Percentiles rank a stretch among this genome's conserved stretches.
Conservation (phyloP, 2,329 filamentous ascomycete genomes). For the Penicillium sp. region DNA sequence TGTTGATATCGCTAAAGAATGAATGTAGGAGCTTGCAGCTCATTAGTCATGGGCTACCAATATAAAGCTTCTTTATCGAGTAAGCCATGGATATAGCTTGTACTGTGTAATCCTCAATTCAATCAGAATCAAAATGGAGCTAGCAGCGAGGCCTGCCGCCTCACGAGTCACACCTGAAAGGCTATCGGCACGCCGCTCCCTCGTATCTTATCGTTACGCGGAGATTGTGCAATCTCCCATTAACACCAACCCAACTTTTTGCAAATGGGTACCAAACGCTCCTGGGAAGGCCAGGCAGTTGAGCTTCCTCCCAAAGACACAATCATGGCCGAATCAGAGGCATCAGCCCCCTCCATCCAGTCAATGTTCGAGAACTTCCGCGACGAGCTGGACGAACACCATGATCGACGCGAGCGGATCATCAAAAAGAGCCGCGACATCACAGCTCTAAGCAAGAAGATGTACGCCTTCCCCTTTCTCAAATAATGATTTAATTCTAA, state of each 20-base stretch:
- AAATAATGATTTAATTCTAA: neutral
- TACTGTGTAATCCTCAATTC: too few relatives aligned
- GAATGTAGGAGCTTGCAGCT: neutral
- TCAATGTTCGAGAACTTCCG: constrained; percentile 83
- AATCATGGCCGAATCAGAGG: constrained; percentile 16
- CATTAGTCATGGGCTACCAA: neutral
- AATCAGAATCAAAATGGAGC: too few relatives aligned
- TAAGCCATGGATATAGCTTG: neutral
- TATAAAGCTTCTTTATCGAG: too few relatives aligned
- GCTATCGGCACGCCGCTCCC: too few relatives aligned
- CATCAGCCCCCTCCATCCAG: constrained; percentile 44
- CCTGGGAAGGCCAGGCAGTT: constrained; percentile 37
- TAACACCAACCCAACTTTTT: constrained; percentile 5
- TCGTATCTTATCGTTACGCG: constrained; percentile 9
- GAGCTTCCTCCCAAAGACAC: constrained; percentile 12
- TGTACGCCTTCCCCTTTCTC: constrained; percentile 54
- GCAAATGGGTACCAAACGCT: constrained; percentile 38
- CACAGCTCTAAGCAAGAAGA: constrained; percentile 93
- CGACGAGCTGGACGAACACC: constrained; percentile 85
- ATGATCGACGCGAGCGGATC: constrained; percentile 84
- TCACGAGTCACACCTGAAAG: too few relatives aligned
- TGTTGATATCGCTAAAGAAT: neutral
- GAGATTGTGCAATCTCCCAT: neutral
- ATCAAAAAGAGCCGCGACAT: constrained; percentile 91
- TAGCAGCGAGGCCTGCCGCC: too few relatives aligned